Evolutionary conservation across 805 yeast genomes (phyloP).

Genomic region (Wickerhamomyces subpelliculosus): DNA sequence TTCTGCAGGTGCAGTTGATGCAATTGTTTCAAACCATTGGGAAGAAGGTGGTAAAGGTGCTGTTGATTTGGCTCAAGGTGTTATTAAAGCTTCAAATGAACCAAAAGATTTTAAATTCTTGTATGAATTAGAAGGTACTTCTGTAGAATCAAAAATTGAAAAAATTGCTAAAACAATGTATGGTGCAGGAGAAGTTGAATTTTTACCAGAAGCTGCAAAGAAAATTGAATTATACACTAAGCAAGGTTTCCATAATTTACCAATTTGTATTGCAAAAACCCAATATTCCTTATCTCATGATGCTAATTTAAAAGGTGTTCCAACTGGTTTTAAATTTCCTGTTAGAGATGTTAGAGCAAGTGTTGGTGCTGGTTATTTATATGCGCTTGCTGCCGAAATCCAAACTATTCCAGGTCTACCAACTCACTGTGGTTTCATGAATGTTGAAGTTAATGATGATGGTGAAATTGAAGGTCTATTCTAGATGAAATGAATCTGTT

Average conservation of each 20-base stretch:
- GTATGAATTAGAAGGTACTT: conserved; percentile 60
- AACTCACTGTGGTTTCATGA: conserved; percentile 94
- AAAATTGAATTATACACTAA: conserved; percentile 75
- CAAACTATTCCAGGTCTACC: conserved; percentile 97
- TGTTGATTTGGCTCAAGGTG: conserved; percentile 74
- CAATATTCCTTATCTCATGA: conserved; percentile 96
- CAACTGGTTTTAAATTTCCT: conserved; percentile 89
- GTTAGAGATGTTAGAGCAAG: conserved; percentile 91
- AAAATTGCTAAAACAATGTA: conserved; percentile 85
- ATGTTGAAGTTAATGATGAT: conserved; percentile 82
- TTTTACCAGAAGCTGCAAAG: conserved; percentile 71
- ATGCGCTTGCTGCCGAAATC: conserved; percentile 94
- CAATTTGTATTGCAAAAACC: conserved; percentile 95
- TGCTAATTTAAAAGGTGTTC: conserved; percentile 89
- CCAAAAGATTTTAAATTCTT: conserved; percentile 50
- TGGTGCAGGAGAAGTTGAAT: conserved; percentile 82
- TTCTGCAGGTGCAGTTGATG: conserved; percentile 90
- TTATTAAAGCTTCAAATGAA: conserved; percentile 57
- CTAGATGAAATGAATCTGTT: too few relatives aligned
- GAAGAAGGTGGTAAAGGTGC: conserved; percentile 95
- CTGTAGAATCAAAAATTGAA: conserved; percentile 75
- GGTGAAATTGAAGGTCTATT: conserved; percentile 94
- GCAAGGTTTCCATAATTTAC: conserved; percentile 88
- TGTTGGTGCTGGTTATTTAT: conserved; percentile 94
- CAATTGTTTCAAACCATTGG: conserved; percentile 91